phyloP scores from a whole-genome alignment of 2,329 filamentous ascomycete species.

The Colletotrichum godetiae region DNA sequence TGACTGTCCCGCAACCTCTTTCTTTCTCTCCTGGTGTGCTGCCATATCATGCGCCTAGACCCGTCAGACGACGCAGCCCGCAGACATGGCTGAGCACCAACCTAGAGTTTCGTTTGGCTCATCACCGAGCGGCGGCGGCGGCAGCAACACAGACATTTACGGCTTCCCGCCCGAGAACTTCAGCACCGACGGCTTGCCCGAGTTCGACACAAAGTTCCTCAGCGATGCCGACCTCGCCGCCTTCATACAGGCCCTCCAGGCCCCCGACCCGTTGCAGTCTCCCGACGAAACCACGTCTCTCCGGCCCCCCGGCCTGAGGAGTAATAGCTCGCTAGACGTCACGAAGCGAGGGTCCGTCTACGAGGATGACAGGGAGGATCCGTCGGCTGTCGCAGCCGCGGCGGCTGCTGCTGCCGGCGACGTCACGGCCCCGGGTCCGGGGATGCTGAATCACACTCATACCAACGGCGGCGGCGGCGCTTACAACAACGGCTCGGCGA shows the following conservation, averaged over 20 bases:
- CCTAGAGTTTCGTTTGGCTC: constrained; percentile 34
- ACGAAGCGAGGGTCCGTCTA: constrained; percentile 54
- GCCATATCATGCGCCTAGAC: constrained; percentile 32
- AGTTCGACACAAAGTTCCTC: constrained; percentile 83
- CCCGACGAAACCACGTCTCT: constrained; percentile 61
- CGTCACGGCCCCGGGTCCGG: constrained; percentile 36
- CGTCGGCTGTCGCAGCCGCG: constrained; percentile 50
- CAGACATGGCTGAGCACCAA: constrained; percentile 37
- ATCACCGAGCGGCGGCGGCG: constrained; percentile 40
- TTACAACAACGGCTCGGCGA: constrained; percentile 36
- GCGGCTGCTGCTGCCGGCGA: constrained; percentile 53
- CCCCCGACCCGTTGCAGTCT: constrained; percentile 79
- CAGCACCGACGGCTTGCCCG: constrained; percentile 78
- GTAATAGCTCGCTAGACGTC: constrained; percentile 52
- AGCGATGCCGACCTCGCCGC: constrained; percentile 76
- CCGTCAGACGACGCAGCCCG: constrained; percentile 15
- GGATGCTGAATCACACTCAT: constrained; percentile 6
- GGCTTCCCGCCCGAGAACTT: constrained; percentile 73
- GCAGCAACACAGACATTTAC: constrained; percentile 49
- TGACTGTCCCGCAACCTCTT: background rate
- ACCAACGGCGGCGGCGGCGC: constrained; percentile 19
- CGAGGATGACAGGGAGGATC: constrained; percentile 45
- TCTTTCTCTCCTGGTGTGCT: background rate
- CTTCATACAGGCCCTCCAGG: constrained; percentile 85
- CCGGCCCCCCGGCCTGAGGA: constrained; percentile 54